Conservation (phyloP, 805 yeast genomes). For the Wickerhamiella dianesei region DNA sequence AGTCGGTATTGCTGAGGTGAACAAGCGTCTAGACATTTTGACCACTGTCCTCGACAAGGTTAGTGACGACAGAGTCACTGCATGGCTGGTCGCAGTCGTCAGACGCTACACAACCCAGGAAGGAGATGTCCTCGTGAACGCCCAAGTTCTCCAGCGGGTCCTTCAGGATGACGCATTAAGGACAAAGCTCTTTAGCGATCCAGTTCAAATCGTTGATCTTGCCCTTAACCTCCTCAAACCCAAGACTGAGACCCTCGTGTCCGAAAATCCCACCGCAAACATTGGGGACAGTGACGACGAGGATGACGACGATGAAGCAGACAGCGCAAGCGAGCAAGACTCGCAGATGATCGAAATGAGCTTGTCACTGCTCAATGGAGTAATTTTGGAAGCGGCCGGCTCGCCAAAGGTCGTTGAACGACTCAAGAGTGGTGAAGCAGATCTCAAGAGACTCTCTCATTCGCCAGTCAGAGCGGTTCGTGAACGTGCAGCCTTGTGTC, state of each 20-base stretch:
- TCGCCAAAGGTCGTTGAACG: constrained; percentile 8
- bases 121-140: constrained; percentile 29
- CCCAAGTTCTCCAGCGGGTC: constrained; percentile 11
- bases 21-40: constrained; percentile 30
- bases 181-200: constrained; percentile 40
- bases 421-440: constrained; percentile 10
- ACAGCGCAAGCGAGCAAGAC: constrained; percentile 17
- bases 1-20: constrained; percentile 30
- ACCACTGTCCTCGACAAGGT: constrained; percentile 36
- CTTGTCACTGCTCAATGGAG: constrained; percentile 22
- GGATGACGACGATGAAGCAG: constrained; percentile 24
- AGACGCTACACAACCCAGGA: constrained; percentile 31
- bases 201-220: constrained; percentile 42
- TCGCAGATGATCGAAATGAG: constrained; percentile 23
- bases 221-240: constrained; percentile 29
- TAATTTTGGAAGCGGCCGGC: constrained; percentile 20
- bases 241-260: neutral
- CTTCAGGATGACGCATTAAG: constrained; percentile 29
- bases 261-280: too few relatives aligned
- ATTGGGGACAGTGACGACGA: constrained; percentile 18
- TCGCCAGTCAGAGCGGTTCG: constrained; percentile 4
- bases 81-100: constrained; percentile 38
- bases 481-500: constrained; percentile 15
- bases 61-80: constrained; percentile 33
- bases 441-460: neutral